Percentiles rank a stretch among this genome's conserved stretches.
Conservation (phyloP, 257 asterid genomes). For the Leonotis leonurus region DNA sequence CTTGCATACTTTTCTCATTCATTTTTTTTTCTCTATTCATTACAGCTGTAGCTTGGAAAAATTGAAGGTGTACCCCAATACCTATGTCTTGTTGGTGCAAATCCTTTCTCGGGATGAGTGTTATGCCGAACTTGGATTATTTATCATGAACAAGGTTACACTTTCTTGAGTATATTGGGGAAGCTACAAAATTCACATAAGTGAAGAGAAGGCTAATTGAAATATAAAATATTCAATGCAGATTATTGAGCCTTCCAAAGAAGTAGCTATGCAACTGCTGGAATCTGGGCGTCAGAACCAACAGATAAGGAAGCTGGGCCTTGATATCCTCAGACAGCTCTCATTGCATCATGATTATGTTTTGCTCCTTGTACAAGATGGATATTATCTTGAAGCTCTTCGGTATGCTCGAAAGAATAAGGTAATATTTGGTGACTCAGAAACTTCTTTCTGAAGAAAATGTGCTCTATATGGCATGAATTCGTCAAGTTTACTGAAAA, state of each 20-base stretch:
- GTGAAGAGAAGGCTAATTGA: slow-evolving; percentile 1
- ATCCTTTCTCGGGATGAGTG: slow-evolving; percentile 79
- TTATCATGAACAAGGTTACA: slow-evolving; percentile 69
- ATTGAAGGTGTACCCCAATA: slow-evolving; percentile 58
- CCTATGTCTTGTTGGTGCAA: slow-evolving; percentile 66
- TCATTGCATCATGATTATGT: slow-evolving; percentile 76
- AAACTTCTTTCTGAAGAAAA: background rate
- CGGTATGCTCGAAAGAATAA: slow-evolving; percentile 77
- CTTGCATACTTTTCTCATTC: slow-evolving; percentile 5
- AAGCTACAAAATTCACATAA: background rate
- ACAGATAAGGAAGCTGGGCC: slow-evolving; percentile 73
- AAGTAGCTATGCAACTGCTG: slow-evolving; percentile 81
- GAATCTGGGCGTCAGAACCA: slow-evolving; percentile 69
- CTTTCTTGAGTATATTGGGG: slow-evolving; percentile 1
- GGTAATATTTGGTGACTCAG: slow-evolving; percentile 36
- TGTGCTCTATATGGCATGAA: too few species aligned
- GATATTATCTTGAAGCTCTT: slow-evolving; percentile 83
- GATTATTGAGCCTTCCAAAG: slow-evolving; percentile 93
- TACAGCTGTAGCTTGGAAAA: slow-evolving; percentile 77
- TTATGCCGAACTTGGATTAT: slow-evolving; percentile 65
- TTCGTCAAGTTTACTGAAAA: background rate
- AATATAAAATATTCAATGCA: slow-evolving; percentile 26
- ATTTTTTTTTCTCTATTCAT: slow-evolving; percentile 3
- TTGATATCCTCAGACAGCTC: slow-evolving; percentile 80
- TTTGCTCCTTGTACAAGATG: slow-evolving; percentile 78